Evolutionary conservation across 257 asterid species (phyloP), one percentile per base, ranked within the genome.

Genomic region (Rehmannia glutinosa): DNA sequence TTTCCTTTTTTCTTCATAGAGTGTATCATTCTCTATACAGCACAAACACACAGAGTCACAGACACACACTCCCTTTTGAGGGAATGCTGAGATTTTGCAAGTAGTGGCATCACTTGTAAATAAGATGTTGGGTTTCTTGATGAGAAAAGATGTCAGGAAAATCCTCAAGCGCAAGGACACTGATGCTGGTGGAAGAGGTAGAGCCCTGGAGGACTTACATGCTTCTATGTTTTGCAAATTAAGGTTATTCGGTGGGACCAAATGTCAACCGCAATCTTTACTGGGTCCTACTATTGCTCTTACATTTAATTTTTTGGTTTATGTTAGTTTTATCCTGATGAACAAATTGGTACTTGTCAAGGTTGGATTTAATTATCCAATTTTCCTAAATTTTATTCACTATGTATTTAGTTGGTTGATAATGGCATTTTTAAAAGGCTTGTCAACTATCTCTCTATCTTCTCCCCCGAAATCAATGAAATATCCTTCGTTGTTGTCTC

Each of bases 161-260:
- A 66, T 86, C 47, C 99, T 93, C 78, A 93, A 93, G 82, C 88
- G 96, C 64, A 93, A 93, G 83, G 99, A 93, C 53, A 93, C 97
- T 73, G 97, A 93, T 77, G 99, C 92, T 51, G 96, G 96, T 2
- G 97, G 88, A 71, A 89, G 68, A 81, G 99, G 97, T 73, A 85
- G 78, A 84, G 97, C 96, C 53, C 71, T 91, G 81, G 99, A 94
- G 82, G 97, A 91, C 66, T 72, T 82, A 7, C 89, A 97, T 0
- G 86, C 95, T 1, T 86, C 99, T 4, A 45, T 94, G 81, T 91
- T 85, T 66, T 91, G 75, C 84, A 87, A 77, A 73, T 74, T 91
- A 11, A 27, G 30, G 30, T 27, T 83, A 69, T 27, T 4, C 4
- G 43, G 51, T 82, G 86, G 92, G 51, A 66, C 91, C 55, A 94